Conservation (phyloP, 2,329 filamentous ascomycete species). For the Sphaerostilbella broomeana region DNA sequence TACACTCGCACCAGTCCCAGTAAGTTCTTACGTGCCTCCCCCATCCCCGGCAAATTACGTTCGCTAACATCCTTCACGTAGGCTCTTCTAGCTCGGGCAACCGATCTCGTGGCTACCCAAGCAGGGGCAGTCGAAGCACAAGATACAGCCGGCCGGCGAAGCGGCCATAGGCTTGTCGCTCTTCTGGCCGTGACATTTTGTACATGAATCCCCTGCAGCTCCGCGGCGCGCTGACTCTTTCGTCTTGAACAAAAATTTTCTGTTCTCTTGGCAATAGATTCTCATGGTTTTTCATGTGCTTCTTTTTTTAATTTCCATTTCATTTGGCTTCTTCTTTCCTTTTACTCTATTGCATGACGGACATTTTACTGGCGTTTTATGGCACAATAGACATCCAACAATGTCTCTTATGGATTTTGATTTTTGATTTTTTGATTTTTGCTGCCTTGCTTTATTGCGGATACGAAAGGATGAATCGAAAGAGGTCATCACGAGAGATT, state of each 20-base stretch:
- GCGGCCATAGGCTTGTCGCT: conserved; percentile 15
- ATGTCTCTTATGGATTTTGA: no score
- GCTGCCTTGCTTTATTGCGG: not conserved
- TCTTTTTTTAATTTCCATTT: conserved; percentile 1
- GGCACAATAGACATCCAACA: no score
- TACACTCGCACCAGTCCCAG: conserved; percentile 38
- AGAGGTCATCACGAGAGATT: not conserved
- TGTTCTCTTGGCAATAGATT: not conserved
- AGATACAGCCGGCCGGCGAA: conserved; percentile 24
- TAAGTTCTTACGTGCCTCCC: conserved; percentile 42
- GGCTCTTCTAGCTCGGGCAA: conserved; percentile 39
- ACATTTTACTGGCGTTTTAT: no score
- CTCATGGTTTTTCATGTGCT: not conserved
- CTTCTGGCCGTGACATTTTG: conserved; percentile 9
- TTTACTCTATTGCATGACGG: not conserved
- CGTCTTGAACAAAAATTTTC: conserved; percentile 2
- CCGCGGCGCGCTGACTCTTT: conserved; percentile 1
- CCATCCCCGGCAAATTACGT: no score
- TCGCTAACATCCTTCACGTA: no score
- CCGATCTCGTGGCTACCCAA: conserved; percentile 32
- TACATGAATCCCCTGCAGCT: conserved; percentile 10
- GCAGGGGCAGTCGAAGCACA: conserved; percentile 26
- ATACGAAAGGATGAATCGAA: conserved; percentile 5
- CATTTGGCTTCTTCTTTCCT: not conserved
- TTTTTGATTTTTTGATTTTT: no score